These are phyloP conservation scores for Papiliotrema nemorosa DNA, from an alignment of 1,284 basidiomycete genomes.

Conservation along the genomic window DNA sequence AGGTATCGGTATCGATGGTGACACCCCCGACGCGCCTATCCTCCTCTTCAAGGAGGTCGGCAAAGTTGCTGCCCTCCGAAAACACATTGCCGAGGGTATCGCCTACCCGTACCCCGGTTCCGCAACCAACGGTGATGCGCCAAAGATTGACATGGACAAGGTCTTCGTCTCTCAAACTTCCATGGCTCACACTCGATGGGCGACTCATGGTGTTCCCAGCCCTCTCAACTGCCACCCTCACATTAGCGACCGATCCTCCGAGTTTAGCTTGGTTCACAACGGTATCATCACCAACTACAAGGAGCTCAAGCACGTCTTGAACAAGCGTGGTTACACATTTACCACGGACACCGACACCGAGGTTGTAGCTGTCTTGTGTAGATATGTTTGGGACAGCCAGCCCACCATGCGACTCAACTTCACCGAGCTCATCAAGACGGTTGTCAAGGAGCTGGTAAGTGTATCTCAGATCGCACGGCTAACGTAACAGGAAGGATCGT, in stretches of 20 bases:
- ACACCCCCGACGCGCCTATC: conserved; percentile 62
- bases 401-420: conserved; percentile 85
- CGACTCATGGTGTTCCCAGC: conserved; percentile 93
- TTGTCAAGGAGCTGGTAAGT: conserved; percentile 82
- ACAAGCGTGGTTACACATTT: conserved; percentile 94
- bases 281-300: conserved; percentile 96
- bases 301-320: conserved; percentile 87
- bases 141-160: conserved; percentile 71
- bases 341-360: conserved; percentile 98
- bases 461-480: neutral
- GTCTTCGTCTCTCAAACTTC: conserved; percentile 84
- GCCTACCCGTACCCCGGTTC: conserved; percentile 26
- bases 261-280: conserved; percentile 97
- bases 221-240: conserved; percentile 94
- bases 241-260: conserved; percentile 70
- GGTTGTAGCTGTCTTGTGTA: conserved; percentile 90
- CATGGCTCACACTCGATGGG: conserved; percentile 99
- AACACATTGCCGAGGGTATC: conserved; percentile 74
- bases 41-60: conserved; percentile 98
- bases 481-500: conserved; percentile 74
- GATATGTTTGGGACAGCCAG: conserved; percentile 95
- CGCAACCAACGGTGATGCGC: conserved; percentile 12
- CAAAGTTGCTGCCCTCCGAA: conserved; percentile 91
- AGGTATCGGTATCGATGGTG: conserved; percentile 92
- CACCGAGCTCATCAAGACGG: conserved; percentile 88